Conservation (phyloP, 768 basidiomycete genomes). For the Phlebiopsis gigantea region DNA sequence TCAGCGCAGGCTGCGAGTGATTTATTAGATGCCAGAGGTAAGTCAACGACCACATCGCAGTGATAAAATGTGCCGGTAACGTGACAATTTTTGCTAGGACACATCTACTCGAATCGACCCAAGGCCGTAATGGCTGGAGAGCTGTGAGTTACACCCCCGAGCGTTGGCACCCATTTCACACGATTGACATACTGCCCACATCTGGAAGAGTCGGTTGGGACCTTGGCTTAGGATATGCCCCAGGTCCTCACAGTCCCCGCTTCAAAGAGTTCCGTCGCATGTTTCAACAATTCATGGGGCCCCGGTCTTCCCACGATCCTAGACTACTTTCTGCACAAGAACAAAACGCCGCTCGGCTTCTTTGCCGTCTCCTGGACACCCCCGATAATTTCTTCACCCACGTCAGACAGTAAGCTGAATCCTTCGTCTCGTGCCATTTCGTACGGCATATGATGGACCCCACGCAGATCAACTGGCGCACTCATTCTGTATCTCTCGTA, state of each 20-base stretch:
- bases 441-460: neutral
- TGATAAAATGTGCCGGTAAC: no score
- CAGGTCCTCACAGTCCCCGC: slow-evolving; percentile 26
- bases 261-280: slow-evolving; percentile 32
- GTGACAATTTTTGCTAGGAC: slow-evolving; percentile 14
- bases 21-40: slow-evolving; percentile 11
- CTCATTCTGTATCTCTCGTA: slow-evolving; percentile 13
- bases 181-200: neutral
- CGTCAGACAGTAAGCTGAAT: slow-evolving; percentile 17
- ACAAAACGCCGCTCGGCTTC: slow-evolving; percentile 14
- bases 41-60: neutral
- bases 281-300: slow-evolving; percentile 30
- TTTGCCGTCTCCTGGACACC: slow-evolving; percentile 14
- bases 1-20: slow-evolving; percentile 9
- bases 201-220: slow-evolving; percentile 30
- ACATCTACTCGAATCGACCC: slow-evolving; percentile 30
- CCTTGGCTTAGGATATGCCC: slow-evolving; percentile 30
- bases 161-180: neutral
- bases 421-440: neutral
- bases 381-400: slow-evolving; percentile 18
- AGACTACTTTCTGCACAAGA: slow-evolving; percentile 17
- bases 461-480: slow-evolving; percentile 8
- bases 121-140: slow-evolving; percentile 28
- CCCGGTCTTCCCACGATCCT: slow-evolving; percentile 20
- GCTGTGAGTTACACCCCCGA: slow-evolving; percentile 20